These are phyloP conservation scores for Phialophora macrospora DNA, from an alignment of 2,329 filamentous ascomycete genomes.

Conservation along the genomic window DNA sequence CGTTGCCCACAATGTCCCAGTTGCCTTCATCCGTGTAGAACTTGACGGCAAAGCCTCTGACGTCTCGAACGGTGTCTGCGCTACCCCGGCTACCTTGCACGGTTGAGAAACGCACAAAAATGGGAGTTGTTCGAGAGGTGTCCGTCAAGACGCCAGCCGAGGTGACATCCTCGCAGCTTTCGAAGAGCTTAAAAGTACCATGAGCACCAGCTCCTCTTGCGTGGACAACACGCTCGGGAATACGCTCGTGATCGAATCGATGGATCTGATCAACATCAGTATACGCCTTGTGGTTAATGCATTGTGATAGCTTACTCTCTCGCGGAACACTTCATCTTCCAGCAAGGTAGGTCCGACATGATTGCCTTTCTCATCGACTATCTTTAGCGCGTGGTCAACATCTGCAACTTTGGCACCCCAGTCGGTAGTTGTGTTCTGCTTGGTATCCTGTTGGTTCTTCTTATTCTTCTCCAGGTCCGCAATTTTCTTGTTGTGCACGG, in stretches of 20 bases:
- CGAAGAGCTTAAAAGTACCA: slow-evolving; percentile 68
- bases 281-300: background rate
- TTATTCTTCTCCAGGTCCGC: slow-evolving; percentile 58
- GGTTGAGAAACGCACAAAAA: slow-evolving; percentile 78
- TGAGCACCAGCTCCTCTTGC: slow-evolving; percentile 69
- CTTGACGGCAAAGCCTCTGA: slow-evolving; percentile 78
- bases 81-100: slow-evolving; percentile 75
- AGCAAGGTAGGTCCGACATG: slow-evolving; percentile 70
- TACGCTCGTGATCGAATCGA: slow-evolving; percentile 76
- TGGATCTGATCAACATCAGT: slow-evolving; percentile 46
- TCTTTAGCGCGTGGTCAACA: slow-evolving; percentile 77
- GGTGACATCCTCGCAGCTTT: slow-evolving; percentile 67
- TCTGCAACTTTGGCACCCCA: slow-evolving; percentile 74
- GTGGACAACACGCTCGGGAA: slow-evolving; percentile 71
- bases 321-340: slow-evolving; percentile 73
- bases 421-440: slow-evolving; percentile 72
- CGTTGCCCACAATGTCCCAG: slow-evolving; percentile 75
- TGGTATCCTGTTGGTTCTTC: slow-evolving; percentile 60
- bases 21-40: slow-evolving; percentile 80
- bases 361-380: slow-evolving; percentile 59
- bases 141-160: slow-evolving; percentile 69
- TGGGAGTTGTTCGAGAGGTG: slow-evolving; percentile 67
- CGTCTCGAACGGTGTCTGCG: slow-evolving; percentile 81
- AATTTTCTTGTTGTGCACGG: slow-evolving; percentile 35
- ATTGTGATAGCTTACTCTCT: slow-evolving; percentile 62